Evolutionary conservation across 202 grass and related monocot genomes (phyloP), one percentile per base, ranked within the genome.

Genomic region (Alloteropsis angusta): DNA sequence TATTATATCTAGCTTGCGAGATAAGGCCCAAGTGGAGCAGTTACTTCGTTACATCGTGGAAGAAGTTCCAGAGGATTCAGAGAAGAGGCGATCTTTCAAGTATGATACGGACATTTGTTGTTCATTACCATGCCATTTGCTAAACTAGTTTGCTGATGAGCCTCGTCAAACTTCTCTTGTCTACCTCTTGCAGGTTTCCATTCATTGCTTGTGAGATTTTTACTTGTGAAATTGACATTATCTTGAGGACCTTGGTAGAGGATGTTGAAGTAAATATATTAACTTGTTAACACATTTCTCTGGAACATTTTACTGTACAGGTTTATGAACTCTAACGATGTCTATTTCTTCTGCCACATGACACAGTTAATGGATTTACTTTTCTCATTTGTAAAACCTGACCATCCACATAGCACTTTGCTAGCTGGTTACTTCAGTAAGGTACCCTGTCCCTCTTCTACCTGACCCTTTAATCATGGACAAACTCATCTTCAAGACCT

Each of bases 371-470:
- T 97, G 87, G 80, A 88, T 81, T 80, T 93, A 23, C 75, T 97
- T 49, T 97, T 93, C 78, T 97, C 93, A 39, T 93, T 90, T 80
- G 30, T 97, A 39, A 97, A 93, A 74, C 90, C 87, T 47, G 93
- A 85, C 68, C 80, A 88, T 71, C 66, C 76, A 2, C 93, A 90
- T 83, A 87, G 83, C 48, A 86, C 87, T 7, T 62, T 93, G 48
- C 77, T 93, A 68, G 84, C 90, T 78, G 90, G 93, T 80, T 97
- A 97, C 82, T 97, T 97, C 75, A 97, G 93, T 75, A 97, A 97
- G 90, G 93, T 97, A 86, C 21, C 48, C 77, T 25, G 66, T 14
- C 41, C 77, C 41, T 54, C 38, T 43, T 53, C 67, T 61, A 65
- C 14, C 9, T 39, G n/a, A 5, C 14, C 16, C 42, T 21, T 53